Evolutionary conservation across 2,329 filamentous ascomycete species (phyloP), one percentile per base, ranked within the genome.

Genomic region (Ophiostoma australiae): DNA sequence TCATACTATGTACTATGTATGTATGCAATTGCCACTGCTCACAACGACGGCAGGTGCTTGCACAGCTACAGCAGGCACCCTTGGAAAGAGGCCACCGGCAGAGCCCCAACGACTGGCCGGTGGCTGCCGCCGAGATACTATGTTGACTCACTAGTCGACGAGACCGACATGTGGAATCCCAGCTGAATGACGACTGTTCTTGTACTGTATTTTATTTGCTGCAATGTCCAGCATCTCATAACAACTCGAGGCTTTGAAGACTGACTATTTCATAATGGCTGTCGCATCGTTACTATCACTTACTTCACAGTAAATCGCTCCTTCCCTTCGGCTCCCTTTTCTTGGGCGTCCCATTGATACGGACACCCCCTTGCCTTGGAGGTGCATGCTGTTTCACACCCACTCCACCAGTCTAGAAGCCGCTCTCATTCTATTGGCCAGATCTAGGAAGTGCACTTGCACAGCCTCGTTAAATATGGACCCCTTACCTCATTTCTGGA

Each of bases 51-150:
- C 17, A 48, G 44, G 44, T 20, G 7, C 44, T 48, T 48, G 44
- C 44, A 31, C 44, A 48, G 44, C 44, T n/a, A n/a, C 44, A 2
- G 44, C 17, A 15, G 15, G 17, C 44, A 58, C 10, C 2, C 52
- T 27, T 15, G 15, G 10, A 27, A 35, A 35, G 58, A 65, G 58
- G 58, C 58, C 58, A 65, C 58, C 58, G 35, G 31, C 31, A 65
- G 58, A 65, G 58, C 58, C 58, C 58, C 58, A 65, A 65, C 31
- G 52, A 27, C 52, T 58, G 52, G 52, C 52, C 15, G 23, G 10
- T 58, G 52, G 27, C n/a, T n/a, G 11, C 39, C 10, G 48, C 13
- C 8, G 48, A 23, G 48, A 23, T 23, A 6, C n/a, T 17, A 8
- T 55, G 48, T 15, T 2, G 48, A 23, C 20, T 23, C 20, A n/a